Evolutionary conservation across 306 rosid genomes (phyloP).

Genomic region (Cicer judaicum): DNA sequence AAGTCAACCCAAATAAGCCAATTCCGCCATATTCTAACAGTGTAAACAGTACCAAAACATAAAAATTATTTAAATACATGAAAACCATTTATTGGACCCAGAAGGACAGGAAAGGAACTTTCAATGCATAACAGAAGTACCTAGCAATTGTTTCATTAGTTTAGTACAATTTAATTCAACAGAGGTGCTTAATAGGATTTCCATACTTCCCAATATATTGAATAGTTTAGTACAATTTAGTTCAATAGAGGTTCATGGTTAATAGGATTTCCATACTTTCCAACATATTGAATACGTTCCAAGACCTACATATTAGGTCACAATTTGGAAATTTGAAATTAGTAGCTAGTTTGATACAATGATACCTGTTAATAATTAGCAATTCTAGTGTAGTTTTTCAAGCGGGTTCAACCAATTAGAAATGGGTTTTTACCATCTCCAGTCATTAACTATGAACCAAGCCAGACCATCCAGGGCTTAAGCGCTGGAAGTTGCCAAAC

Average conservation of each 20-base stretch:
- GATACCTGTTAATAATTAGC: slow-evolving; percentile 6
- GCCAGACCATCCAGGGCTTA: slow-evolving; percentile 31
- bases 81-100: slow-evolving; percentile 6
- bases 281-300: slow-evolving; percentile 1
- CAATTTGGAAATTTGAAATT: slow-evolving; percentile 4
- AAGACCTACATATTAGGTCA: slow-evolving; percentile 7
- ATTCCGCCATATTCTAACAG: background rate
- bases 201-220: background rate
- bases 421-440: slow-evolving; percentile 25
- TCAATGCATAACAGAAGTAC: slow-evolving; percentile 27
- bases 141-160: background rate
- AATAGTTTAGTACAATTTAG: background rate
- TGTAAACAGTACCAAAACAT: background rate
- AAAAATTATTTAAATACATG: background rate
- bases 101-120: background rate
- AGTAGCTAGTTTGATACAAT: background rate
- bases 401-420: slow-evolving; percentile 10
- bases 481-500: slow-evolving; percentile 4
- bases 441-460: slow-evolving; percentile 10
- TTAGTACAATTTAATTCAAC: slow-evolving; percentile 1
- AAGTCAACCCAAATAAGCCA: background rate
- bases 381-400: background rate
- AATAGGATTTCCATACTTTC: slow-evolving; percentile 14
- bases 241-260: slow-evolving; percentile 18
- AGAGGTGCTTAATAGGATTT: slow-evolving; percentile 10